Percentiles rank a stretch among this genome's conserved stretches.
Evolutionary conservation across 2,329 filamentous ascomycete species (phyloP).

Genomic region (Atkinsonella texensis): DNA sequence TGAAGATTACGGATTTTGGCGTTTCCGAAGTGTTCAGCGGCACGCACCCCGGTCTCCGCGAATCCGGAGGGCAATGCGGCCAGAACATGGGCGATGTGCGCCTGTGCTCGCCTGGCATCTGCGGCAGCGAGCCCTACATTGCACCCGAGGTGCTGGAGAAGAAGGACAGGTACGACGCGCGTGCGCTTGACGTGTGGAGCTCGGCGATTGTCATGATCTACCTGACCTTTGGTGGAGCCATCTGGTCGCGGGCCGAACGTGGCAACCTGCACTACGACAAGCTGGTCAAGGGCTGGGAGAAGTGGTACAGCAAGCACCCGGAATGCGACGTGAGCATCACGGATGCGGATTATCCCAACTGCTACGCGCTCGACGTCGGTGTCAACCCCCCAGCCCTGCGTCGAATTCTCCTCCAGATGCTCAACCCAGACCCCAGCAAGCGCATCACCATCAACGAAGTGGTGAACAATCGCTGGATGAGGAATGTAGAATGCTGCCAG

Average conservation of each 20-base stretch:
- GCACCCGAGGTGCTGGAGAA: slow-evolving; percentile 73
- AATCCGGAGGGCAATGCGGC: slow-evolving; percentile 61
- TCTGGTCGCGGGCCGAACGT: slow-evolving; percentile 59
- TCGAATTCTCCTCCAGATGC: slow-evolving; percentile 65
- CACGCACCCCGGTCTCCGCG: slow-evolving; percentile 65
- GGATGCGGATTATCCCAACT: slow-evolving; percentile 54
- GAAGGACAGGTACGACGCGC: slow-evolving; percentile 55
- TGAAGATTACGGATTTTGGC: slow-evolving; percentile 89
- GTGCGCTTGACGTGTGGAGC: slow-evolving; percentile 76
- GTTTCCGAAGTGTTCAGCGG: slow-evolving; percentile 79
- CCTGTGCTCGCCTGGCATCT: slow-evolving; percentile 66
- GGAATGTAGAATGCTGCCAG: slow-evolving; percentile 67
- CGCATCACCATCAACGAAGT: slow-evolving; percentile 60
- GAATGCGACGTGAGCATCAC: slow-evolving; percentile 26
- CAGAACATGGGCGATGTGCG: slow-evolving; percentile 59
- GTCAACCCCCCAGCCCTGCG: slow-evolving; percentile 58
- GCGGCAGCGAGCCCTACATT: slow-evolving; percentile 77
- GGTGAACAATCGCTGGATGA: slow-evolving; percentile 59
- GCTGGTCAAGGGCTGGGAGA: slow-evolving; percentile 56
- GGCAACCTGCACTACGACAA: slow-evolving; percentile 48
- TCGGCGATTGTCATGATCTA: slow-evolving; percentile 74
- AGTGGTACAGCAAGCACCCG: slow-evolving; percentile 47
- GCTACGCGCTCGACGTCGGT: slow-evolving; percentile 49
- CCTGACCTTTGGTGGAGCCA: slow-evolving; percentile 57
- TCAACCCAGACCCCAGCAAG: slow-evolving; percentile 63